phyloP scores from a whole-genome alignment of 1,284 basidiomycete species.

The Apiotrichum veenhuisii region DNA sequence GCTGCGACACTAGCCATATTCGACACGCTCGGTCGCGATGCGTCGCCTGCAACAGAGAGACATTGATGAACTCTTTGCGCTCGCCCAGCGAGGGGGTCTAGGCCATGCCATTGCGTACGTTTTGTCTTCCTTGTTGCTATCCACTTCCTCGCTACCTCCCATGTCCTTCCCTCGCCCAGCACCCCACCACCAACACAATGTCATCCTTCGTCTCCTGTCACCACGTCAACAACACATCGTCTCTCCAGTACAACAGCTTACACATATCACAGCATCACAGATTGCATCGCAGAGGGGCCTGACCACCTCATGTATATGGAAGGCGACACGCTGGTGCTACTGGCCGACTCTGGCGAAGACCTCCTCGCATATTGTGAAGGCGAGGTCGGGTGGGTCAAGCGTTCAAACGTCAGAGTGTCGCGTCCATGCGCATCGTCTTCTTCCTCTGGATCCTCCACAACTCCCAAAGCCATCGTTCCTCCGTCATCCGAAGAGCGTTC shows the following conservation, averaged over 20 bases:
- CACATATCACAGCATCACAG: conserved; percentile 42
- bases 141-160: background rate
- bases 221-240: too few species aligned
- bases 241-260: background rate
- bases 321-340: conserved; percentile 72
- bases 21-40: conserved; percentile 13
- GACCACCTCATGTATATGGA: conserved; percentile 86
- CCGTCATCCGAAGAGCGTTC: background rate
- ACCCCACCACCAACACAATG: too few species aligned
- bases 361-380: conserved; percentile 79
- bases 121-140: background rate
- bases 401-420: conserved; percentile 26
- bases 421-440: conserved; percentile 11
- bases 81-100: conserved; percentile 40
- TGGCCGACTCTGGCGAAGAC: conserved; percentile 64
- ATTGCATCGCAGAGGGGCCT: conserved; percentile 70
- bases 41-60: conserved; percentile 35
- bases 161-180: too few species aligned
- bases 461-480: background rate
- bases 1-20: too few species aligned
- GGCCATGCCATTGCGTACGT: conserved; percentile 42
- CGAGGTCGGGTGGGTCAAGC: conserved; percentile 77
- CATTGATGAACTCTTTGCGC: conserved; percentile 34
- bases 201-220: too few species aligned
- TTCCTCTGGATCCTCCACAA: background rate